These are phyloP conservation scores for Ceratobasidium sp. DNA, from an alignment of 1,284 basidiomycete genomes.

Conservation along the genomic window DNA sequence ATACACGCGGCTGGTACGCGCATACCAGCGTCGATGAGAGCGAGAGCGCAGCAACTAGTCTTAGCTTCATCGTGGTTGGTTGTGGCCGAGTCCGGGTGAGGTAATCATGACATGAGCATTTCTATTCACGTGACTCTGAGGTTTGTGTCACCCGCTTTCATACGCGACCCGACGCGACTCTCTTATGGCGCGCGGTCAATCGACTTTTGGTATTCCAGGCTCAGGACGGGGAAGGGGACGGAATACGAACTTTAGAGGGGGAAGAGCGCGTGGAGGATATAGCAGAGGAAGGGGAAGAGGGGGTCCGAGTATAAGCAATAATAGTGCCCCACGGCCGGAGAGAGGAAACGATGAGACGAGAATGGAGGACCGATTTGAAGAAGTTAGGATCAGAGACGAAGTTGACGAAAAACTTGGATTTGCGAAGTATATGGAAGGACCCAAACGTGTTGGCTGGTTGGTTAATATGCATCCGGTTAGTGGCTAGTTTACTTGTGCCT, in stretches of 20 bases:
- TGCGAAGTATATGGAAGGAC: conserved; percentile 79
- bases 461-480: conserved; percentile 98
- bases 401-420: conserved; percentile 96
- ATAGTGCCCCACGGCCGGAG: conserved; percentile 64
- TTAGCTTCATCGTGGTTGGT: conserved; percentile 45
- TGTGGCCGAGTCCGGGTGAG: conserved; percentile 19
- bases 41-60: conserved; percentile 41
- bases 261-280: conserved; percentile 46
- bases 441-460: conserved; percentile 87
- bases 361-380: conserved; percentile 85
- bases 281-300: conserved; percentile 58
- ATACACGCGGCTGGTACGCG: conserved; percentile 45
- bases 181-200: conserved; percentile 48
- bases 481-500: conserved; percentile 47
- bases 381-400: conserved; percentile 80
- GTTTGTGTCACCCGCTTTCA: conserved; percentile 20
- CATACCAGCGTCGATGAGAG: conserved; percentile 39
- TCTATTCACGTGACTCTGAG: conserved; percentile 26
- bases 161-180: conserved; percentile 42
- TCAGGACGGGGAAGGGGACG: conserved; percentile 68
- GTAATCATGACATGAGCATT: conserved; percentile 30
- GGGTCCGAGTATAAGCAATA: conserved; percentile 52
- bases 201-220: conserved; percentile 53
- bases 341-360: conserved; percentile 90
- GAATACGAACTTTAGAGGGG: conserved; percentile 53